phyloP scores from a whole-genome alignment of 441 rosid genomes.

The Cnidoscolus chayamansa region DNA sequence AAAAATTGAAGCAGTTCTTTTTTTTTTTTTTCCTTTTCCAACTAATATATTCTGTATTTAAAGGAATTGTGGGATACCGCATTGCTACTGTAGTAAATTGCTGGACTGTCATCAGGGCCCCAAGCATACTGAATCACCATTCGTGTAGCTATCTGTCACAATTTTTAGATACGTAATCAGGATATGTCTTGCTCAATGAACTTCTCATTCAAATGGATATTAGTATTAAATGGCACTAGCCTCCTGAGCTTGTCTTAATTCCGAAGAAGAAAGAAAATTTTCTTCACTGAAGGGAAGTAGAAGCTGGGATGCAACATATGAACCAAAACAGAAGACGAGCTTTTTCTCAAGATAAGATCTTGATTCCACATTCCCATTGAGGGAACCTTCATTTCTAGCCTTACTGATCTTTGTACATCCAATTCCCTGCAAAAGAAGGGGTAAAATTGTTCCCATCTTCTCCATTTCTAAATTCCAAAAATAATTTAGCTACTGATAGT shows the following conservation, averaged over 20 bases:
- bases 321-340: constrained; percentile 96
- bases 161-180: constrained; percentile 26
- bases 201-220: constrained; percentile 9
- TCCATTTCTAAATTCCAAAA: constrained; percentile 3
- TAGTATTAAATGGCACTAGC: constrained; percentile 36
- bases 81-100: constrained; percentile 63
- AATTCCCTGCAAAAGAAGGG: constrained; percentile 56
- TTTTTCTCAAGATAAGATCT: constrained; percentile 97
- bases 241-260: constrained; percentile 87
- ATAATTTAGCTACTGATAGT: constrained; percentile 7
- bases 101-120: constrained; percentile 98
- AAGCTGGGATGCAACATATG: constrained; percentile 75
- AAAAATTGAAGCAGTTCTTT: neutral
- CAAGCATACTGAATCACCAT: constrained; percentile 98
- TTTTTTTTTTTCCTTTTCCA: neutral
- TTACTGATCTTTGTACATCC: constrained; percentile 91
- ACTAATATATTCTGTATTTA: constrained; percentile 8
- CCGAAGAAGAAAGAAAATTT: constrained; percentile 74
- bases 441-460: constrained; percentile 1
- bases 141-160: constrained; percentile 77
- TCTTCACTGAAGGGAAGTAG: constrained; percentile 88
- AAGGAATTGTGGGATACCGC: constrained; percentile 55
- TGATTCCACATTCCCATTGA: constrained; percentile 63
- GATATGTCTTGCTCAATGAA: constrained; percentile 7
- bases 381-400: constrained; percentile 62